phyloP scores from a whole-genome alignment of 495 filamentous ascomycete species.

The Annulohypoxylon moriforme region DNA sequence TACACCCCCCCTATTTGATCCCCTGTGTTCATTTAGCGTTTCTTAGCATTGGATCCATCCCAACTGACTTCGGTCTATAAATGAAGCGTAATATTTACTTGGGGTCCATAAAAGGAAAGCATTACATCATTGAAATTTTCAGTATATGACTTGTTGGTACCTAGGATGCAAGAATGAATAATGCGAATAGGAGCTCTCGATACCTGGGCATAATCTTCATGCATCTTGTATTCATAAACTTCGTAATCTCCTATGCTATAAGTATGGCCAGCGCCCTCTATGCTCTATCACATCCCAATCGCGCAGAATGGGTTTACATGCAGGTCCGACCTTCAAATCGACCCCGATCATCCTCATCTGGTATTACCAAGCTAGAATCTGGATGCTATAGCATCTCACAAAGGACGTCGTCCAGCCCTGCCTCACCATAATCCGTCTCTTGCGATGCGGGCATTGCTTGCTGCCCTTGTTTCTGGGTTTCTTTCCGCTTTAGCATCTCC shows the following conservation, averaged over 20 bases:
- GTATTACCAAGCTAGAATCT: not conserved
- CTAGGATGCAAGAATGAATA: too few species aligned
- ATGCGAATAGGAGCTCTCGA: not conserved
- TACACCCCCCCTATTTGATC: not conserved
- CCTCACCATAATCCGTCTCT: constrained; percentile 57
- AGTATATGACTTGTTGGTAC: not conserved
- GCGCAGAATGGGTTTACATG: not conserved
- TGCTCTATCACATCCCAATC: constrained; percentile 3
- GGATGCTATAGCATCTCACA: constrained; percentile 28
- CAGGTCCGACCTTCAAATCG: not conserved
- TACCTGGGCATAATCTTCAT: not conserved
- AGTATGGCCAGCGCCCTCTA: constrained; percentile 2
- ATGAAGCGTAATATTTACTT: not conserved
- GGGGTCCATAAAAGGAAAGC: too few species aligned
- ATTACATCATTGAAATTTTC: too few species aligned
- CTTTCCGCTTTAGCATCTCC: constrained; percentile 37
- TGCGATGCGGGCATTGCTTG: constrained; percentile 47
- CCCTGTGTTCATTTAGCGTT: not conserved
- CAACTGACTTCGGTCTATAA: not conserved
- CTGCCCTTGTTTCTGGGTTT: constrained; percentile 15
- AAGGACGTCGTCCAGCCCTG: constrained; percentile 48
- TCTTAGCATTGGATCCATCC: not conserved
- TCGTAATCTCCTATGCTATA: not conserved
- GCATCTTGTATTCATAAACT: not conserved
- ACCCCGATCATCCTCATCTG: not conserved